Evolutionary conservation across 805 yeast species (phyloP), one percentile per base, ranked within the genome.

Genomic region (Cyberlindnera nakhonratchasimensis): DNA sequence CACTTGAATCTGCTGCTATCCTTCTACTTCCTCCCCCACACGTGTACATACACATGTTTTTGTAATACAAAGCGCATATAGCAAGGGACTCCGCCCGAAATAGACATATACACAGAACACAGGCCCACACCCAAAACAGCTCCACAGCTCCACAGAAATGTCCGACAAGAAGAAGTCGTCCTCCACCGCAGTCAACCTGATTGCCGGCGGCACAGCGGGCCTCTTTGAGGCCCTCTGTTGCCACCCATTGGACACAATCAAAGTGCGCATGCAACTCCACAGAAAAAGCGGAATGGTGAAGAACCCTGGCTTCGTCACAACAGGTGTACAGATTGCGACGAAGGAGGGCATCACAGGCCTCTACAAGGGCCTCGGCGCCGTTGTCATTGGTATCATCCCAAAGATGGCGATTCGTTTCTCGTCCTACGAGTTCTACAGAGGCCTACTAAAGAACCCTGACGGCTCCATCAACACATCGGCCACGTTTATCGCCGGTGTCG

Each of bases 121-220:
- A n/a, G n/a, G 28, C 28, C n/a, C 28, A 28, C 30, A 28, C 17
- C n/a, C 18, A 7, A 7, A 23, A 12, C n/a, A n/a, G n/a, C n/a
- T n/a, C n/a, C n/a, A n/a, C n/a, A n/a, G n/a, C n/a, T n/a, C n/a
- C n/a, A n/a, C n/a, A n/a, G n/a, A n/a, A 47, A 48, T 51, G 37
- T 51, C 65, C 17, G 51, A 55, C 41, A 62, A 66, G 48, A 64
- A 64, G 46, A 62, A 58, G 40, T 52, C 65, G 11, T 63, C 70
- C 16, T 52, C 59, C 38, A 70, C 82, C 19, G 76, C 80, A 11
- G 74, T 82, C 43, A 89, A 84, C 58, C 72, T 85, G 52, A 72
- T 87, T 37, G 93, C 97, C 25, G 99, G 99, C 55, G 99, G 99
- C 57, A 80, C 91, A 7, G 99, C 99, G 12, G 99, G 99, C 45